Evolutionary conservation across 75 land plant genomes (phyloP).

Genomic region (Adiantum capillusveneris): DNA sequence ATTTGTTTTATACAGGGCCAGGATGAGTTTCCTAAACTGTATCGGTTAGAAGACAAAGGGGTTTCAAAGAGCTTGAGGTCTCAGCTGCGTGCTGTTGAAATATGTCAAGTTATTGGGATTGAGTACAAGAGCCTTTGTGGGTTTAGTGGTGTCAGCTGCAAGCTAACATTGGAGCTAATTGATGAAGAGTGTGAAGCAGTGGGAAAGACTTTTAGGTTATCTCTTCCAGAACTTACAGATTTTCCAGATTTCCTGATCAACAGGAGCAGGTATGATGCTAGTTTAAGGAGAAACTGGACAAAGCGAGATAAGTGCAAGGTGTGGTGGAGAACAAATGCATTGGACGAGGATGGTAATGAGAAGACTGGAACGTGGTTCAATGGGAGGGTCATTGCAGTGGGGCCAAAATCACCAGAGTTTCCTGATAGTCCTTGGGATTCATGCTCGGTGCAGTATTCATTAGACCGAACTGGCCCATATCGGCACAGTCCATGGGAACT

Average conservation of each 20-base stretch:
- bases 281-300: slow-evolving; percentile 62
- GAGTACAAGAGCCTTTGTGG: slow-evolving; percentile 61
- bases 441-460: slow-evolving; percentile 49
- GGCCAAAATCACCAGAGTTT: slow-evolving; percentile 57
- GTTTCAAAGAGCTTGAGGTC: slow-evolving; percentile 46
- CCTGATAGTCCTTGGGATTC: slow-evolving; percentile 95
- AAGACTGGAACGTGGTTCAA: slow-evolving; percentile 80
- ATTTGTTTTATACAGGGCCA: slow-evolving; percentile 61
- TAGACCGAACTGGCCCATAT: slow-evolving; percentile 32
- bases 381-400: slow-evolving; percentile 56
- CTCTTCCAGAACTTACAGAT: slow-evolving; percentile 64
- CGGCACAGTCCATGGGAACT: slow-evolving; percentile 94
- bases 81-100: slow-evolving; percentile 62
- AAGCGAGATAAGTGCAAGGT: slow-evolving; percentile 80
- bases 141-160: slow-evolving; percentile 79
- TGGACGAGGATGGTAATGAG: slow-evolving; percentile 20
- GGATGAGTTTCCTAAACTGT: slow-evolving; percentile 46
- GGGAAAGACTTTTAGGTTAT: slow-evolving; percentile 49
- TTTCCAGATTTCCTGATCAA: slow-evolving; percentile 86
- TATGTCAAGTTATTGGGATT: slow-evolving; percentile 57
- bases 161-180: slow-evolving; percentile 54
- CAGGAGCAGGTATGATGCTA: slow-evolving; percentile 67
- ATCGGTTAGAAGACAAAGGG: slow-evolving; percentile 30
- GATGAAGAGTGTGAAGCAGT: slow-evolving; percentile 37
- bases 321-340: slow-evolving; percentile 74